Evolutionary conservation across 179 eudicot species (phyloP).

Genomic region (Amaranthus tricolor): DNA sequence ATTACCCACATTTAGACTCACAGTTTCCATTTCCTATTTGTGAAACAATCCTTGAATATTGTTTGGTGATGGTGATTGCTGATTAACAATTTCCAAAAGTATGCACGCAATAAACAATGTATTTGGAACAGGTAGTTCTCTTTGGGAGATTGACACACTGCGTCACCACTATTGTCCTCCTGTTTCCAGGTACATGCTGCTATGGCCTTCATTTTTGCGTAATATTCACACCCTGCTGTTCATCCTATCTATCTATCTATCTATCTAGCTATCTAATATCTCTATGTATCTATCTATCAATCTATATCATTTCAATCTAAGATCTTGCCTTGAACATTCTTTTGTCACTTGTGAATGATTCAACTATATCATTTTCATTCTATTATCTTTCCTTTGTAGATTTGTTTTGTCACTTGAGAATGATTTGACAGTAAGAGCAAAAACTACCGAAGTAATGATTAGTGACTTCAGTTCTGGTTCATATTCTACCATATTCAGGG

Average conservation of each 20-base stretch:
- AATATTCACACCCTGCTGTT: not conserved
- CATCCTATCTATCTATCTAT: not conserved
- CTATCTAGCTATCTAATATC: not conserved
- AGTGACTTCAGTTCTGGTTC: conserved; percentile 91
- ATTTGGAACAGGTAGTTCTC: conserved; percentile 77
- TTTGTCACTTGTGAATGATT: conserved; percentile 73
- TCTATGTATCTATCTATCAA: no score
- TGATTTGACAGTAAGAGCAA: conserved; percentile 82
- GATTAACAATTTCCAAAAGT: not conserved
- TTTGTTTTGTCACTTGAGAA: conserved; percentile 77
- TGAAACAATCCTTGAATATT: not conserved
- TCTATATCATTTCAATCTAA: not conserved
- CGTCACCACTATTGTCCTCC: conserved; percentile 92
- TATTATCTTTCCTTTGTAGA: conserved; percentile 36
- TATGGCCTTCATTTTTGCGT: conserved; percentile 1
- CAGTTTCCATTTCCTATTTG: no score
- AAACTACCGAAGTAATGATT: conserved; percentile 65
- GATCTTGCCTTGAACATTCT: conserved; percentile 51
- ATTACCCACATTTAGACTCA: no score
- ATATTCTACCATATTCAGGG: conserved; percentile 76
- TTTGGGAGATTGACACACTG: conserved; percentile 92
- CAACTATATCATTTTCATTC: conserved; percentile 25
- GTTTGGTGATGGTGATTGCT: not conserved
- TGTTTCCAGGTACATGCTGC: conserved; percentile 69
- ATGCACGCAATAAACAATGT: conserved; percentile 1